These are phyloP conservation scores for Mikania micrantha DNA, from an alignment of 129 eudicot species.

Conservation along the genomic window DNA sequence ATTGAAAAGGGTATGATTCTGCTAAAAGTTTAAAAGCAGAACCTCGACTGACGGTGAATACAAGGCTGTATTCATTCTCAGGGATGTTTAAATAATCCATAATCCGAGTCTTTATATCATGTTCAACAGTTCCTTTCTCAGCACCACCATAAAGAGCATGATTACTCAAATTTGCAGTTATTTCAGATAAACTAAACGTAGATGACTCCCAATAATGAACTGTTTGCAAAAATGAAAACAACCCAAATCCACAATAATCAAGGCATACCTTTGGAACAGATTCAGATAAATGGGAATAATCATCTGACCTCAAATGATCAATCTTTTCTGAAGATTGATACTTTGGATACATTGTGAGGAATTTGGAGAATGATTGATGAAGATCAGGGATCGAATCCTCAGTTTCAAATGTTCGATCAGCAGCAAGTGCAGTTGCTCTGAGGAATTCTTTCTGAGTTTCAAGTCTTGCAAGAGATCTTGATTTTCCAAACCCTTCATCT, in stretches of 20 bases:
- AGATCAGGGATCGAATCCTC: conserved; percentile 75
- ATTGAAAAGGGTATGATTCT: conserved; percentile 95
- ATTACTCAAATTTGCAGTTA: conserved; percentile 92
- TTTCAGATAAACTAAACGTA: conserved; percentile 90
- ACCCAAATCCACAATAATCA: conserved; percentile 96
- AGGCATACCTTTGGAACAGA: conserved; percentile 83
- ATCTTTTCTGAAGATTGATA: conserved; percentile 83
- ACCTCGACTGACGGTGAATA: conserved; percentile 91
- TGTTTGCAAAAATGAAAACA: conserved; percentile 87
- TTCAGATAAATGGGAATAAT: conserved; percentile 67
- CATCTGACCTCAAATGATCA: conserved; percentile 85
- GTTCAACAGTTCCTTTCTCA: conserved; percentile 85
- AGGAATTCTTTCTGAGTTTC: conserved; percentile 86
- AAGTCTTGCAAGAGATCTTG: conserved; percentile 80
- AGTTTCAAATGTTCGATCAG: conserved; percentile 70
- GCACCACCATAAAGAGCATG: conserved; percentile 98
- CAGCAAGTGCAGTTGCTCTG: conserved; percentile 90
- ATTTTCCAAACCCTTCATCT: conserved; percentile 72
- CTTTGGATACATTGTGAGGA: conserved; percentile 93
- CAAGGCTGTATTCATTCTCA: conserved; percentile 88
- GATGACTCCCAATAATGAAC: conserved; percentile 93
- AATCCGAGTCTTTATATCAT: conserved; percentile 78
- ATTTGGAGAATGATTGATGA: conserved; percentile 70
- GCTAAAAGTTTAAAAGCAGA: conserved; percentile 94
- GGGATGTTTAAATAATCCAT: conserved; percentile 98